Evolutionary conservation across 2,329 filamentous ascomycete genomes (phyloP).

Genomic region (Metarhizium rileyi): DNA sequence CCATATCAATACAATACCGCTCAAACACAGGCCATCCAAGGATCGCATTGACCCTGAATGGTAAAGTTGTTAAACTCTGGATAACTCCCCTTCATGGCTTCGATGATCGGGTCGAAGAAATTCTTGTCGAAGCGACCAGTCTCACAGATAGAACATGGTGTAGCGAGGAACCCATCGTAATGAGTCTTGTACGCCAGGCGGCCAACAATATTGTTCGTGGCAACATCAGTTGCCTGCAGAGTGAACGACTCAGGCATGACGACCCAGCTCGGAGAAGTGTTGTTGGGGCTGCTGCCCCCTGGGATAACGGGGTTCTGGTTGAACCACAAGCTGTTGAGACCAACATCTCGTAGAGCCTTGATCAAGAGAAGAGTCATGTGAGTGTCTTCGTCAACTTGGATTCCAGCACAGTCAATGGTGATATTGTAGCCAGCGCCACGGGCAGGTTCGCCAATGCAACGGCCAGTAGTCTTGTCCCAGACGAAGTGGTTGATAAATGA

Average conservation of each 20-base stretch:
- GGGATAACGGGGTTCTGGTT: slow-evolving; percentile 29
- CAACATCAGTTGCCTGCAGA: slow-evolving; percentile 23
- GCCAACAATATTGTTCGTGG: slow-evolving; percentile 23
- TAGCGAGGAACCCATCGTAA: slow-evolving; percentile 26
- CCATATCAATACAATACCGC: neutral
- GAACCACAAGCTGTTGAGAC: slow-evolving; percentile 29
- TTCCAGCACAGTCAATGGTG: slow-evolving; percentile 26
- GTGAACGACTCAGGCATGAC: slow-evolving; percentile 30
- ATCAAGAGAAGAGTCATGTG: slow-evolving; percentile 30
- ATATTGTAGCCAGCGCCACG: slow-evolving; percentile 27
- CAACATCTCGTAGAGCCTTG: slow-evolving; percentile 28
- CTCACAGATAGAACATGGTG: slow-evolving; percentile 27
- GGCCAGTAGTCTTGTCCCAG: slow-evolving; percentile 28
- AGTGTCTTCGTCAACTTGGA: slow-evolving; percentile 28
- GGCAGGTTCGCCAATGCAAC: slow-evolving; percentile 22
- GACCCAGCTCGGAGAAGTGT: slow-evolving; percentile 24
- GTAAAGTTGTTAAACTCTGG: slow-evolving; percentile 28
- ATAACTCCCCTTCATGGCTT: slow-evolving; percentile 28
- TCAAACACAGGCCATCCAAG: slow-evolving; percentile 28
- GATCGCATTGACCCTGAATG: slow-evolving; percentile 26
- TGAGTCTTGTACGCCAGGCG: slow-evolving; percentile 27
- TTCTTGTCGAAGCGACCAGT: slow-evolving; percentile 23
- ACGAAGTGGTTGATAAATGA: slow-evolving; percentile 29
- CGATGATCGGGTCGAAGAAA: slow-evolving; percentile 28
- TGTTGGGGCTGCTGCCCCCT: slow-evolving; percentile 19